These are phyloP conservation scores for Pseudevernia furfuracea DNA, from an alignment of 495 filamentous ascomycete species.

Conservation along the genomic window DNA sequence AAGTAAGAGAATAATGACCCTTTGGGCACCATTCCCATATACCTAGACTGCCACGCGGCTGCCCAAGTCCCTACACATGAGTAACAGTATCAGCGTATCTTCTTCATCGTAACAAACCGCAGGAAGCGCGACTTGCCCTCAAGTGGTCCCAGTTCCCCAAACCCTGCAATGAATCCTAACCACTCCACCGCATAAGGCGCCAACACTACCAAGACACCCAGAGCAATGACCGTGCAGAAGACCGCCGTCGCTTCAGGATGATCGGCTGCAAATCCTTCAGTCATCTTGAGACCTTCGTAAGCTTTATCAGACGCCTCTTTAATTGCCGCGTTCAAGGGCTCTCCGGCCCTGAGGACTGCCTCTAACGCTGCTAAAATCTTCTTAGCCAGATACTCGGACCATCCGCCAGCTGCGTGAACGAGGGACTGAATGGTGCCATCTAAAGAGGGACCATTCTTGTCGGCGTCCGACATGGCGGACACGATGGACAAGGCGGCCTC, in stretches of 20 bases:
- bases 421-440: slow-evolving; percentile 11
- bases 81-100: slow-evolving; percentile 8
- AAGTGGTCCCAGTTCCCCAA: slow-evolving; percentile 41
- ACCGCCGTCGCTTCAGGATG: slow-evolving; percentile 32
- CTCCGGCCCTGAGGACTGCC: slow-evolving; percentile 29
- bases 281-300: slow-evolving; percentile 24
- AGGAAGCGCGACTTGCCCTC: slow-evolving; percentile 30
- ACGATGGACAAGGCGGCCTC: slow-evolving; percentile 17
- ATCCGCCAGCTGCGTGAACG: slow-evolving; percentile 28
- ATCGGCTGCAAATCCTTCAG: slow-evolving; percentile 33
- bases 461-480: slow-evolving; percentile 5
- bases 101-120: neutral
- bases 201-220: slow-evolving; percentile 43
- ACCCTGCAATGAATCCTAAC: slow-evolving; percentile 48
- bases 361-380: slow-evolving; percentile 33
- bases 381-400: slow-evolving; percentile 36
- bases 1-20: slow-evolving; percentile 44
- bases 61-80: slow-evolving; percentile 41
- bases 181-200: slow-evolving; percentile 39
- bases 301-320: slow-evolving; percentile 32
- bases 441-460: neutral
- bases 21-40: slow-evolving; percentile 41
- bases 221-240: slow-evolving; percentile 39
- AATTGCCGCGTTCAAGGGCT: slow-evolving; percentile 31
- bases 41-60: slow-evolving; percentile 38